Percentiles rank a stretch among this genome's conserved stretches.
Conservation (phyloP, 208 protist species). For the Crithidia brevicula region DNA sequence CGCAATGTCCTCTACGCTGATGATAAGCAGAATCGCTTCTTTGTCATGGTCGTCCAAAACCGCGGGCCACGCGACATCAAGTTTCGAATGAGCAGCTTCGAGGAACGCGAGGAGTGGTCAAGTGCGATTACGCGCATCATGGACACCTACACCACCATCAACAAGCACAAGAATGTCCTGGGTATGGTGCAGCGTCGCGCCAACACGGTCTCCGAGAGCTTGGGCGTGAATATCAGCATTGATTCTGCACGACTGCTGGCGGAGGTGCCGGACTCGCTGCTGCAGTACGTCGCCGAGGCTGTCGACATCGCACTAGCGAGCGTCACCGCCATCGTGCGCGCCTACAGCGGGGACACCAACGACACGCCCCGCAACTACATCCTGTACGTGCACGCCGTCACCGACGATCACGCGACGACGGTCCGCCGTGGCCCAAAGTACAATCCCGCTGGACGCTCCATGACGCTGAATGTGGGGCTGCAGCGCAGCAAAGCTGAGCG, state of each 20-base stretch:
- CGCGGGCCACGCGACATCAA: constrained; percentile 48
- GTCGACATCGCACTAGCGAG: constrained; percentile 68
- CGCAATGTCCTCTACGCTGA: constrained; percentile 70
- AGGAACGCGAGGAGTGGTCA: constrained; percentile 77
- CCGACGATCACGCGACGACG: constrained; percentile 20
- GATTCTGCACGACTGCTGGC: constrained; percentile 49
- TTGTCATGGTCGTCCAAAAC: constrained; percentile 68
- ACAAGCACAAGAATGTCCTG: constrained; percentile 62
- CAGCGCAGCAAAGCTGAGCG: constrained; percentile 45
- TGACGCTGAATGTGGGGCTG: constrained; percentile 65
- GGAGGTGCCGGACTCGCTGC: constrained; percentile 64
- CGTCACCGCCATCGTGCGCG: constrained; percentile 56
- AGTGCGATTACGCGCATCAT: constrained; percentile 75
- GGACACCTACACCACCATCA: constrained; percentile 62
- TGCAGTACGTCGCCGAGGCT: constrained; percentile 84
- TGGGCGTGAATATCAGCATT: constrained; percentile 73
- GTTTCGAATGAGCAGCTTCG: constrained; percentile 69
- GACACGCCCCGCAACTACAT: constrained; percentile 59
- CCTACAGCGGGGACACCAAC: constrained; percentile 40
- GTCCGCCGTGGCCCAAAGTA: constrained; percentile 48
- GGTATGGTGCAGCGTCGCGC: constrained; percentile 53
- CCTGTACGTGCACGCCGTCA: constrained; percentile 43
- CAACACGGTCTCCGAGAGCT: constrained; percentile 41
- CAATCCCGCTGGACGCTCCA: constrained; percentile 63
- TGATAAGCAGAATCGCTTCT: constrained; percentile 86